Percentiles rank a stretch among this genome's conserved stretches.
Conservation (phyloP, 495 filamentous ascomycete species). For the Hypoxylon rickii region DNA sequence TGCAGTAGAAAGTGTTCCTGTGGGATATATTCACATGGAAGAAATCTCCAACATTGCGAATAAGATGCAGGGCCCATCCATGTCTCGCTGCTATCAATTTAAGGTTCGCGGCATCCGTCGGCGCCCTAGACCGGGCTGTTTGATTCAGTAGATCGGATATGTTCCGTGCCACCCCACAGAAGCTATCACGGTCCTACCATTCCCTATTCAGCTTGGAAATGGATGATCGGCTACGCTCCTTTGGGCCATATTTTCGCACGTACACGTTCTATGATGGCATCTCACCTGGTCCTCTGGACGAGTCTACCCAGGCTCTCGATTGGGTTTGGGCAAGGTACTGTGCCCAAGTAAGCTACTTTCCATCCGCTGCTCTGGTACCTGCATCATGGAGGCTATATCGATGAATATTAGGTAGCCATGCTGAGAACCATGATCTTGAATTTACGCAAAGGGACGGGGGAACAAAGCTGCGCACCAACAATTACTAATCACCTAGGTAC, state of each 20-base stretch:
- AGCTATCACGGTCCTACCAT: conserved; percentile 8
- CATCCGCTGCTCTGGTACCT: conserved; percentile 16
- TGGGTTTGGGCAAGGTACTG: conserved; percentile 1
- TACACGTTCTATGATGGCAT: not conserved
- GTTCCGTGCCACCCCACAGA: not conserved
- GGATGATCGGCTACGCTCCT: conserved; percentile 7
- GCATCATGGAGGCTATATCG: conserved; percentile 5
- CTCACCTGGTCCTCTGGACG: not conserved
- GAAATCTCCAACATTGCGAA: not conserved
- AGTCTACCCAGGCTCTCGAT: conserved; percentile 10
- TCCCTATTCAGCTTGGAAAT: conserved; percentile 7
- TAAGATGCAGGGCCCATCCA: conserved; percentile 11
- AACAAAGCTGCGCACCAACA: too few species aligned
- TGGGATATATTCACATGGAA: conserved; percentile 22
- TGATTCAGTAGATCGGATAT: not conserved
- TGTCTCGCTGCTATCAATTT: not conserved
- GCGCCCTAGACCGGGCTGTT: conserved; percentile 8
- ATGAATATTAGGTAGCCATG: too few species aligned
- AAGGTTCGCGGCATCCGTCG: conserved; percentile 23
- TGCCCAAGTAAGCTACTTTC: conserved; percentile 7
- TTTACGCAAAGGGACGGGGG: not conserved
- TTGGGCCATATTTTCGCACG: conserved; percentile 2
- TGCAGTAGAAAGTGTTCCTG: too few species aligned
- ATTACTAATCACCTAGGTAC: too few species aligned
- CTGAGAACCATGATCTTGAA: not conserved